Percentiles rank a stretch among this genome's conserved stretches.
Conservation (phyloP, 1,284 basidiomycete genomes). For the Puccinia polysora region DNA sequence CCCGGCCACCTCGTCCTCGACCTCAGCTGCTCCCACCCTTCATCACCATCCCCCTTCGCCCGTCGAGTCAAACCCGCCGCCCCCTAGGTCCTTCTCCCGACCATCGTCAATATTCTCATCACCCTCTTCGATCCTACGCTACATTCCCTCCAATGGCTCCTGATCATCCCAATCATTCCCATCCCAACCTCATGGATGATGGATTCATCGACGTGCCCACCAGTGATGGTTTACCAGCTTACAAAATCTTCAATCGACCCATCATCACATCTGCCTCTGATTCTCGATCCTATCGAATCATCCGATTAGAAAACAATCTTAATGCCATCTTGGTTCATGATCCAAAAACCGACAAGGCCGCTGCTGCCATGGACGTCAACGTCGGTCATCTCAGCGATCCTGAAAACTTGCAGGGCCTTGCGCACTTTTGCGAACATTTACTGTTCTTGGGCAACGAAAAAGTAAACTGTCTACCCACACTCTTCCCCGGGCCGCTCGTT, state of each 20-base stretch:
- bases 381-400: constrained; percentile 94
- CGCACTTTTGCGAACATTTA: constrained; percentile 55
- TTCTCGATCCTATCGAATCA: constrained; percentile 58
- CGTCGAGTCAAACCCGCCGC: too few species aligned
- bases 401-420: constrained; percentile 54
- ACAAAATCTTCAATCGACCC: constrained; percentile 27
- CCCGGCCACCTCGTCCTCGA: too few species aligned
- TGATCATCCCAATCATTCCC: too few species aligned
- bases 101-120: too few species aligned
- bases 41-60: too few species aligned
- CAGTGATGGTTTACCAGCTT: neutral
- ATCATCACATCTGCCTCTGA: constrained; percentile 48
- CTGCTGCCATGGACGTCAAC: constrained; percentile 88
- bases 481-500: constrained; percentile 54
- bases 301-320: constrained; percentile 79
- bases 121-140: too few species aligned
- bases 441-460: constrained; percentile 54
- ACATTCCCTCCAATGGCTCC: too few species aligned
- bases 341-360: constrained; percentile 82
- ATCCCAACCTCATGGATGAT: too few species aligned
- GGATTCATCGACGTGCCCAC: constrained; percentile 8
- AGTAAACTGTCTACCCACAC: constrained; percentile 57
- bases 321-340: constrained; percentile 83
- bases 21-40: too few species aligned
- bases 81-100: too few species aligned